These are phyloP conservation scores for Thozetella sp. DNA, from an alignment of 495 filamentous ascomycete genomes.

Conservation along the genomic window DNA sequence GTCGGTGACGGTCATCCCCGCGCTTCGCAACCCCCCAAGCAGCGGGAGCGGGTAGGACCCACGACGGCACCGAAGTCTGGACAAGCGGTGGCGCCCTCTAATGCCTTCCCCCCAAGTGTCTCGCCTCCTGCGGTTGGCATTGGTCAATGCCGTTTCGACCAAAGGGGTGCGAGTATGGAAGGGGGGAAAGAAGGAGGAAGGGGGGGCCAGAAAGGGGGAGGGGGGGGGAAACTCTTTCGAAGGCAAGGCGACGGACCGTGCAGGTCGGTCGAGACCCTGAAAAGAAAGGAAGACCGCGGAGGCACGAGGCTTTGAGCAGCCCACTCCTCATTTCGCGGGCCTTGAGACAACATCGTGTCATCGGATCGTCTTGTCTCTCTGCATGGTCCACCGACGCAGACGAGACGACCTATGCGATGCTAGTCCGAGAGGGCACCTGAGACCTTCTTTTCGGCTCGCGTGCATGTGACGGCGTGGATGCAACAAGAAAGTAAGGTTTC, in stretches of 20 bases:
- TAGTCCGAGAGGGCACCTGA: no score
- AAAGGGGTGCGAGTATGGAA: no score
- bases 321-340: no score
- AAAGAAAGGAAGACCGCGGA: no score
- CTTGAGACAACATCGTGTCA: no score
- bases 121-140: not conserved
- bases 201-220: not conserved
- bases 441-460: no score
- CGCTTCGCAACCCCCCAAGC: not conserved
- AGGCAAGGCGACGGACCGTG: not conserved
- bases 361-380: no score
- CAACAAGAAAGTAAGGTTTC: no score
- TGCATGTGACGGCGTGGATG: no score
- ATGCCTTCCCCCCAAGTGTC: not conserved
- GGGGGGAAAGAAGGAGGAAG: not conserved
- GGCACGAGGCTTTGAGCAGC: no score
- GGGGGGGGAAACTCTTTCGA: not conserved
- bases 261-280: not conserved
- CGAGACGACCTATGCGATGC: no score
- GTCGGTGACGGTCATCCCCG: not conserved
- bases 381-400: no score
- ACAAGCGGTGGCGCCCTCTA: conserved; percentile 1
- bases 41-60: not conserved
- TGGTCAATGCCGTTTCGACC: not conserved
- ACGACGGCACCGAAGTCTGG: conserved; percentile 1